Evolutionary conservation across 192 early-diverging fungal species (phyloP), one percentile per base, ranked within the genome.

Genomic region (Backusella liffmaniae): DNA sequence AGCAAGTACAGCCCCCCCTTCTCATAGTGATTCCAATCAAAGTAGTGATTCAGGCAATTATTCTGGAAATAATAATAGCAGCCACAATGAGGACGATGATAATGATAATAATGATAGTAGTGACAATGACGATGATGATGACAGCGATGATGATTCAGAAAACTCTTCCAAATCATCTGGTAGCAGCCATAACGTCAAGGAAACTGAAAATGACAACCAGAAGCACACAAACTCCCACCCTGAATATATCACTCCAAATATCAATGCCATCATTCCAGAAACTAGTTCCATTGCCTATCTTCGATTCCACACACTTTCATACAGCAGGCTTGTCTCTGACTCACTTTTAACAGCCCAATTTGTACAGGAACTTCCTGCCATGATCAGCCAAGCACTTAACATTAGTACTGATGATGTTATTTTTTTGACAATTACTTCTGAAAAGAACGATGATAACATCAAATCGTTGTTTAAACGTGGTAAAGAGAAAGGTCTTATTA

Each of bases 261-360:
- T 59, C 4, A 29, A 69, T 68, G 70, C 56, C 0, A 76, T 73
- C n/a, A 73, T 80, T 32, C 79, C 79, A 32, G 36, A 66, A 39
- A 66, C 34, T 13, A 70, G 59, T 21, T 18, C 34, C 6, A 36
- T 68, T 13, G 75, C 71, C 2, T 59, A 66, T 44, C 67, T 81
- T 49, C 76, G 73, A 18, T 77, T 81, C 51, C 69, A 81, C 13
- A 35, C 46, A 5, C 34, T 81, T 16, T 79, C 77, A 7, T 83
- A 77, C 42, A 26, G 29, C 26, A 67, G 72, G 56, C 69, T 83
- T 72, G 76, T 83, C 1, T 10, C 13, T 34, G 69, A 83, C 15
- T 42, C 73, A 13, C 53, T 83, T 9, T 37, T 77, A 39, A 72
- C 82, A 1, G 75, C 82, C 30, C 62, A 77, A 34, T 74, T 83